Percentiles rank a stretch among this genome's conserved stretches.
Evolutionary conservation across 2,329 filamentous ascomycete species (phyloP).

Genomic region (Nemania diffusa): DNA sequence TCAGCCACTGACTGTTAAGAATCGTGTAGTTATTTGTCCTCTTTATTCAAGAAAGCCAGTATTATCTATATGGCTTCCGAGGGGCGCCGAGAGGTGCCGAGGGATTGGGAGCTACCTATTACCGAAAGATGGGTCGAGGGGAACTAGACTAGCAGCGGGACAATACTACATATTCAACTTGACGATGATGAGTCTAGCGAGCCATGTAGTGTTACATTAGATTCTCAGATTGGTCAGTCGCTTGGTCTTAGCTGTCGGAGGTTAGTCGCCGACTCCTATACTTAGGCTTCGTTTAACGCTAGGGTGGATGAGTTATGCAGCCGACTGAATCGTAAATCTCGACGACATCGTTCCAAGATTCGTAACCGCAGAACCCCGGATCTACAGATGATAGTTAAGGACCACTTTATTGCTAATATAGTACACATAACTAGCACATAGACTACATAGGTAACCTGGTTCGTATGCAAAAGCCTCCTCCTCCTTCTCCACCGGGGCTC

Average conservation of each 20-base stretch:
- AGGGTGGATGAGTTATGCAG: conserved; percentile 16
- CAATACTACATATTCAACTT: conserved; percentile 8
- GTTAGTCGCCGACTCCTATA: conserved; percentile 10
- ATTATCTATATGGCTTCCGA: neutral
- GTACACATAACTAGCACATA: neutral
- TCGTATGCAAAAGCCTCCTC: conserved; percentile 12
- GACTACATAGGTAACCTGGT: neutral
- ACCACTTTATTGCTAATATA: conserved; percentile 25
- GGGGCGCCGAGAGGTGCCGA: neutral
- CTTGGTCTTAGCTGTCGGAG: conserved; percentile 19
- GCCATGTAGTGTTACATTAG: conserved; percentile 15
- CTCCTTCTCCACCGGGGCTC: conserved; percentile 12
- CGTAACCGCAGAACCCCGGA: conserved; percentile 33
- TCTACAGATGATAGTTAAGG: conserved; percentile 22
- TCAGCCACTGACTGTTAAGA: conserved; percentile 1
- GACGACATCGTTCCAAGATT: conserved; percentile 30
- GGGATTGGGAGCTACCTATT: conserved; percentile 9
- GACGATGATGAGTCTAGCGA: neutral
- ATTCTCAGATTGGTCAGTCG: conserved; percentile 12
- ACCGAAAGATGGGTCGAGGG: neutral
- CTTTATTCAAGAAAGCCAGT: neutral
- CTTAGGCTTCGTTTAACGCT: conserved; percentile 1
- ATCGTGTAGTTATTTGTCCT: neutral
- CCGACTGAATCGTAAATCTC: conserved; percentile 27
- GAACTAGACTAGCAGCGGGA: neutral